Percentiles rank a stretch among this genome's conserved stretches.
These are phyloP conservation scores for Flaveria linearis DNA, from an alignment of 129 eudicot genomes.

Conservation along the genomic window DNA sequence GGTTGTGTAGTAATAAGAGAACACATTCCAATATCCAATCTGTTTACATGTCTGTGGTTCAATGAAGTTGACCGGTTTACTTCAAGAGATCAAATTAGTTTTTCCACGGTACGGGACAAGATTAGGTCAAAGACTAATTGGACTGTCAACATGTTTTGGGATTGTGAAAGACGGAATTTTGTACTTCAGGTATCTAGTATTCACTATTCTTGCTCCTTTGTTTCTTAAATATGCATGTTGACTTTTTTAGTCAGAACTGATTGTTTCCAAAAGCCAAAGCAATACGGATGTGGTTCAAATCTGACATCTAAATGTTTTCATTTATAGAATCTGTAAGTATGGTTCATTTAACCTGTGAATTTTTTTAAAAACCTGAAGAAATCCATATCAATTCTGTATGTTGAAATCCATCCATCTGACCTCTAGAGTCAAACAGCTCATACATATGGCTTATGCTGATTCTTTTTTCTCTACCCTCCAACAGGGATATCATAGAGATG, in stretches of 20 bases:
- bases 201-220: constrained; percentile 14
- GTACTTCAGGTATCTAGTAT: constrained; percentile 64
- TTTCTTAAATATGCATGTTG: constrained; percentile 6
- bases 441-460: constrained; percentile 11
- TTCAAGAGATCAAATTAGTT: constrained; percentile 86
- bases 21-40: constrained; percentile 77
- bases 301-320: background rate
- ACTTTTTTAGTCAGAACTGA: constrained; percentile 26
- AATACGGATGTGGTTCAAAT: background rate
- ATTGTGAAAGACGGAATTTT: constrained; percentile 85
- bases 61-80: constrained; percentile 96
- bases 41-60: constrained; percentile 88
- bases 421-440: constrained; percentile 4
- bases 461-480: background rate
- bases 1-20: constrained; percentile 88
- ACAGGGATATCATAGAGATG: constrained; percentile 87
- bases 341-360: background rate
- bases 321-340: background rate
- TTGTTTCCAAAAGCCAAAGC: background rate
- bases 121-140: constrained; percentile 68
- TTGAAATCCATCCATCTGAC: constrained; percentile 9
- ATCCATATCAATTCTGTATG: background rate
- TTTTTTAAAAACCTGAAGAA: background rate
- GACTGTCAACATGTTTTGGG: constrained; percentile 89
- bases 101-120: constrained; percentile 85